phyloP scores from a whole-genome alignment of 805 yeast species.

The Saccharomycopsis malanga region DNA sequence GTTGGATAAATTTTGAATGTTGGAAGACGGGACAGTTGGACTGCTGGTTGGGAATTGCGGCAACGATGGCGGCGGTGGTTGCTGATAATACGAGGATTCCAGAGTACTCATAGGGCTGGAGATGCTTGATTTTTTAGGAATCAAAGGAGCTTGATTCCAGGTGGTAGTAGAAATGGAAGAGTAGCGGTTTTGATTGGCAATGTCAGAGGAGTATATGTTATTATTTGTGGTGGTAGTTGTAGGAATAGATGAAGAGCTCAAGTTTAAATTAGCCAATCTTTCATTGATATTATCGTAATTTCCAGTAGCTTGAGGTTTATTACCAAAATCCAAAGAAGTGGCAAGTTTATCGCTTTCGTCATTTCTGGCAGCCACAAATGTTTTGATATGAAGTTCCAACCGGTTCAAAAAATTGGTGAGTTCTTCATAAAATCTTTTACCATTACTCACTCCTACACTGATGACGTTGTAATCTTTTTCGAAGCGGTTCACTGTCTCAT shows the following conservation, averaged over 20 bases:
- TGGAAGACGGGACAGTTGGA: neutral
- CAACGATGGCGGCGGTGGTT: conserved; percentile 11
- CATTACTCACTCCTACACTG: conserved; percentile 56
- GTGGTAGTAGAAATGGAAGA: conserved; percentile 16
- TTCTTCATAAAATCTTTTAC: conserved; percentile 55
- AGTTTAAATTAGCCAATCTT: conserved; percentile 23
- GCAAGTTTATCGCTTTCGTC: conserved; percentile 24
- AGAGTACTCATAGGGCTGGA: conserved; percentile 10
- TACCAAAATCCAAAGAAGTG: neutral
- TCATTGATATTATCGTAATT: conserved; percentile 20
- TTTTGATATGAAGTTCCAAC: conserved; percentile 23
- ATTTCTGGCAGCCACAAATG: conserved; percentile 25
- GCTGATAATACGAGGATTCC: conserved; percentile 7
- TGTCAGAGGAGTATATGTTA: conserved; percentile 23
- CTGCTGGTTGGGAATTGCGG: conserved; percentile 8
- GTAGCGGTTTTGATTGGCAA: conserved; percentile 26
- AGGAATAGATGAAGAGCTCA: conserved; percentile 11
- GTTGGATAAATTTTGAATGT: neutral
- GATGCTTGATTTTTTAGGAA: conserved; percentile 14
- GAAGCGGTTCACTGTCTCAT: conserved; percentile 34
- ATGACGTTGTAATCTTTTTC: conserved; percentile 49
- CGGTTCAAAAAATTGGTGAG: conserved; percentile 26
- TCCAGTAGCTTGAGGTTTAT: neutral
- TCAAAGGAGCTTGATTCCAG: conserved; percentile 16
- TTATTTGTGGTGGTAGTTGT: conserved; percentile 15